A percentile compares a stretch with the other conserved stretches of the same genome.
phyloP scores from a whole-genome alignment of 306 rosid genomes.

The Vigna reflexopilosa region DNA sequence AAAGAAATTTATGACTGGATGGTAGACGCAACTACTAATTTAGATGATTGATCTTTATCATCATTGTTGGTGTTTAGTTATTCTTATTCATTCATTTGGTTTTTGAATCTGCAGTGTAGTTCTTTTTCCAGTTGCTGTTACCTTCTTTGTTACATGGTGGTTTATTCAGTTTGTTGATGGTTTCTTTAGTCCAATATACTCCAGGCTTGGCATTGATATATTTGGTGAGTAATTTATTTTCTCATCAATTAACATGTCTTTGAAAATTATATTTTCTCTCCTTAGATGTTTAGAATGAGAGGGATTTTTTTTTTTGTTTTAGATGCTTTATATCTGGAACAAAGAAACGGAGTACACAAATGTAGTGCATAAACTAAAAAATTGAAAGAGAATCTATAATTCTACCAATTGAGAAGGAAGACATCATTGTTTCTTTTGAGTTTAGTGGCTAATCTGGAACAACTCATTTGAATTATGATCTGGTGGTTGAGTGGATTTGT shows the following conservation, averaged over 20 bases:
- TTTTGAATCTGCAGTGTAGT: slow-evolving; percentile 77
- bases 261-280: neutral
- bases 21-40: slow-evolving; percentile 55
- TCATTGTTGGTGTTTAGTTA: slow-evolving; percentile 39
- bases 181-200: slow-evolving; percentile 89
- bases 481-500: slow-evolving; percentile 6
- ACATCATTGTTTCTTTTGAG: slow-evolving; percentile 23
- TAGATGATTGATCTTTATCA: slow-evolving; percentile 9
- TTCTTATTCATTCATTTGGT: slow-evolving; percentile 32
- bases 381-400: neutral
- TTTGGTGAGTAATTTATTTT: slow-evolving; percentile 69
- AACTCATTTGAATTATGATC: slow-evolving; percentile 17
- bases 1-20: slow-evolving; percentile 97
- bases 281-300: neutral
- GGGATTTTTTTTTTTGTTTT: slow-evolving; percentile 22
- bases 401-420: slow-evolving; percentile 25
- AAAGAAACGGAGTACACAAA: neutral
- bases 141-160: slow-evolving; percentile 95
- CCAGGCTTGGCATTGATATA: slow-evolving; percentile 81
- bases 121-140: slow-evolving; percentile 91
- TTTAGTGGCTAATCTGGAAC: slow-evolving; percentile 31
- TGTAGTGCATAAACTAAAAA: slow-evolving; percentile 1
- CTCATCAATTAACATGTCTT: slow-evolving; percentile 12
- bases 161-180: slow-evolving; percentile 92
- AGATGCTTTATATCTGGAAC: slow-evolving; percentile 11